phyloP scores from a whole-genome alignment of 495 filamentous ascomycete genomes.

The Penicillium atrosanguineum region DNA sequence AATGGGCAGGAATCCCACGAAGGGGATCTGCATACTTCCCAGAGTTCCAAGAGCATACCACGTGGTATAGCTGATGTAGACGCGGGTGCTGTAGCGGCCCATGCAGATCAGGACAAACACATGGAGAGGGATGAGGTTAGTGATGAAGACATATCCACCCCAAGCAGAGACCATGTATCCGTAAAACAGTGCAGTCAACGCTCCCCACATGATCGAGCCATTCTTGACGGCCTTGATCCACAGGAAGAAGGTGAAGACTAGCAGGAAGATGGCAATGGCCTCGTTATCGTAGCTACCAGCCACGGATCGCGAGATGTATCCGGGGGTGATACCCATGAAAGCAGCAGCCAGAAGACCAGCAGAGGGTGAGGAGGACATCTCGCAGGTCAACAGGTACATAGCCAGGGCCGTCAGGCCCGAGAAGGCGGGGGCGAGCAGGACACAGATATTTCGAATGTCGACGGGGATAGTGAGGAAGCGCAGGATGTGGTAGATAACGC shows the following conservation, averaged over 20 bases:
- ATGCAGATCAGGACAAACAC: constrained; percentile 94
- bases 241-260: constrained; percentile 98
- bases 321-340: constrained; percentile 97
- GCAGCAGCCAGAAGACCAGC: constrained; percentile 90
- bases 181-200: constrained; percentile 92
- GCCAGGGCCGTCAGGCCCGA: constrained; percentile 94
- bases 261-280: constrained; percentile 97
- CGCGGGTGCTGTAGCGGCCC: constrained; percentile 89
- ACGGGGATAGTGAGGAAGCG: constrained; percentile 89
- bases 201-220: constrained; percentile 94
- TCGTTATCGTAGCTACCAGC: constrained; percentile 99
- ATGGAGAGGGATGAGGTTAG: constrained; percentile 93
- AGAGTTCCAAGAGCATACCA: constrained; percentile 98
- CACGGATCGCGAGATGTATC: constrained; percentile 96
- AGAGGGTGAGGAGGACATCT: constrained; percentile 89
- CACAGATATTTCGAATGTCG: constrained; percentile 98
- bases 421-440: constrained; percentile 91
- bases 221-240: constrained; percentile 99
- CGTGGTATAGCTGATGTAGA: constrained; percentile 95
- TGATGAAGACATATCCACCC: constrained; percentile 99
- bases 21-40: constrained; percentile 99
- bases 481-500: constrained; percentile 91
- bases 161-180: constrained; percentile 99
- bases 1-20: constrained; percentile 95
- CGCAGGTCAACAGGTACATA: constrained; percentile 92